These are phyloP conservation scores for Didymella sp. DNA, from an alignment of 2,329 filamentous ascomycete genomes.

Conservation along the genomic window DNA sequence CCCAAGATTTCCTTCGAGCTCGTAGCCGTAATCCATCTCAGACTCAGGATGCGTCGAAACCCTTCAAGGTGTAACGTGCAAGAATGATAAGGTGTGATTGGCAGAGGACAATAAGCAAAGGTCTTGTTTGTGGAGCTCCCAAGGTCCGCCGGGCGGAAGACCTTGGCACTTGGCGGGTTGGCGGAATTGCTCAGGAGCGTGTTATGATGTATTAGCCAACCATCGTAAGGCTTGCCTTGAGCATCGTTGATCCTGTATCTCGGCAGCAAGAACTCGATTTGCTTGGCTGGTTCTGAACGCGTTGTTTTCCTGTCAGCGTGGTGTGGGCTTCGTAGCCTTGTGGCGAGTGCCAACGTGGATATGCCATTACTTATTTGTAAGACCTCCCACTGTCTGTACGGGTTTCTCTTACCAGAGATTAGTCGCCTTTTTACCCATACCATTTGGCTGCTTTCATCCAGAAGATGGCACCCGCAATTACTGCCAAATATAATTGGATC, in stretches of 20 bases:
- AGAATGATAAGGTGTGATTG: constrained; percentile 12
- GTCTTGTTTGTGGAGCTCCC: constrained; percentile 18
- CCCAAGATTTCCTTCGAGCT: neutral
- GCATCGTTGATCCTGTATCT: constrained; percentile 1
- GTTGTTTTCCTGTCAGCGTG: constrained; percentile 1
- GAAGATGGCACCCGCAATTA: constrained; percentile 30
- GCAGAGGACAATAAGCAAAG: constrained; percentile 8
- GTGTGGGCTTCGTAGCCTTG: constrained; percentile 6
- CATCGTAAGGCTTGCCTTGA: neutral
- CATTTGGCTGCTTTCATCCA: neutral
- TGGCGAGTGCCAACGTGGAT: constrained; percentile 24
- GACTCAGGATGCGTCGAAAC: constrained; percentile 13
- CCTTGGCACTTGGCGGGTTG: constrained; percentile 25
- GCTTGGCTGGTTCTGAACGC: constrained; percentile 18
- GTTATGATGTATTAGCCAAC: constrained; percentile 15
- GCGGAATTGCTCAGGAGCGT: neutral
- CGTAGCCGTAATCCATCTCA: constrained; percentile 9
- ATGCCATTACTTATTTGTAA: constrained; percentile 16
- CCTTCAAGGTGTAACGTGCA: constrained; percentile 18
- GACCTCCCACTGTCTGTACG: neutral
- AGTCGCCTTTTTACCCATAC: neutral
- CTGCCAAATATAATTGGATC: constrained; percentile 51
- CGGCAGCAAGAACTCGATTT: constrained; percentile 6
- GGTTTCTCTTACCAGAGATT: constrained; percentile 6
- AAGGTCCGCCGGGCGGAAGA: constrained; percentile 17